These are phyloP conservation scores for Aurinia saxatilis DNA, from an alignment of 345 rosid species.

Conservation along the genomic window DNA sequence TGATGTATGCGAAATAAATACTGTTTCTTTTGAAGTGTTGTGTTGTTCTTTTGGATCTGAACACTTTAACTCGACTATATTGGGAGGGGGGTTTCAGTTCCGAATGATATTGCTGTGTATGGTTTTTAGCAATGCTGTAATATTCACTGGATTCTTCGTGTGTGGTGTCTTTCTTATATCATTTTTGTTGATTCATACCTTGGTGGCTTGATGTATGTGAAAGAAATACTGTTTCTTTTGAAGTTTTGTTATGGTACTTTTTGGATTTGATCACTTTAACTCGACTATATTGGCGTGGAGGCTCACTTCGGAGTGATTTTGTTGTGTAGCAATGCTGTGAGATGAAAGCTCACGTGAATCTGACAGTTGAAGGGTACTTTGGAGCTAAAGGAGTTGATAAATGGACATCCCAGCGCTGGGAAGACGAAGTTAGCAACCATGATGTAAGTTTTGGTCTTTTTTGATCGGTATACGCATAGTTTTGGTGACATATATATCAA, in stretches of 20 bases:
- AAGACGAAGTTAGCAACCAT: conserved; percentile 50
- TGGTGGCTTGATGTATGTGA: no score
- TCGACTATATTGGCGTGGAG: not conserved
- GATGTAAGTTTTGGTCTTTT: conserved; percentile 43
- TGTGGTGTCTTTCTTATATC: no score
- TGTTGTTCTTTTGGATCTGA: no score
- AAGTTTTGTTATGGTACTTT: not conserved
- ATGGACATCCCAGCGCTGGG: conserved; percentile 57
- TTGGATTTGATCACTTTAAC: not conserved
- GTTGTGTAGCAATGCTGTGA: conserved; percentile 58
- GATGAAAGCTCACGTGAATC: conserved; percentile 33
- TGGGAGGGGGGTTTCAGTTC: no score
- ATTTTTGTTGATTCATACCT: no score
- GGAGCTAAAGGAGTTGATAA: conserved; percentile 76
- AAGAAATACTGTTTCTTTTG: no score
- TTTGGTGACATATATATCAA: not conserved
- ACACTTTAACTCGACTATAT: no score
- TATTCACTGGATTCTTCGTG: no score
- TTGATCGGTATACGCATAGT: not conserved
- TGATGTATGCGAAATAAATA: no score
- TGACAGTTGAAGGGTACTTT: conserved; percentile 58
- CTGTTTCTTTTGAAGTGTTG: no score
- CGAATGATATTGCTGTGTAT: no score
- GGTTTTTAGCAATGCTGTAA: no score
- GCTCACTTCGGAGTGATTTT: not conserved